A percentile compares a stretch with the other conserved stretches of the same genome.
Evolutionary conservation across 1,284 basidiomycete species (phyloP).

Genomic region (Tilletia indica): DNA sequence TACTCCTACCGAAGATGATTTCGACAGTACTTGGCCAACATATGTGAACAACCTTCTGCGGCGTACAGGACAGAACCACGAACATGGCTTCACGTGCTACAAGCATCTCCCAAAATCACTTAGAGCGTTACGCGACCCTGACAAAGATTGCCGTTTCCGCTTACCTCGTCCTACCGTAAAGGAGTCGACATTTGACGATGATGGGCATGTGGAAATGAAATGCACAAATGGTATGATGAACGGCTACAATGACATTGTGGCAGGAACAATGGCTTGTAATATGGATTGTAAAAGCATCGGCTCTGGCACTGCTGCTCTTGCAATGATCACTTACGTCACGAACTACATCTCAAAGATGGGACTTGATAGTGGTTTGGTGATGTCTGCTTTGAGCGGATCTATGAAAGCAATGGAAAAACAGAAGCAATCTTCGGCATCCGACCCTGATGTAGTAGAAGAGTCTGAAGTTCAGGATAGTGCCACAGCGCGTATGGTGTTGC

Average conservation of each 20-base stretch:
- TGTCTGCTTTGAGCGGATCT: not conserved
- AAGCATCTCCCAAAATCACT: not conserved
- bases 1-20: no score
- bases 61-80: not conserved
- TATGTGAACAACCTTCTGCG: not conserved
- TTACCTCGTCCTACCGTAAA: not conserved
- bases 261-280: not conserved
- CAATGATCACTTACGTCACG: not conserved
- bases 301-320: not conserved
- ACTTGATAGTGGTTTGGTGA: not conserved
- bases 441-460: no score
- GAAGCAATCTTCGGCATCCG: no score
- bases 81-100: constrained; percentile 3
- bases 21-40: no score
- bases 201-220: not conserved
- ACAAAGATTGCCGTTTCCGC: not conserved
- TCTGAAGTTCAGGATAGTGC: no score
- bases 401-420: not conserved
- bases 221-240: not conserved
- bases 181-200: not conserved
- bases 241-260: not conserved
- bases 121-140: not conserved
- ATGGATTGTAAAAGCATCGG: not conserved
- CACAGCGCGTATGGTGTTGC: no score
- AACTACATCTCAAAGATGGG: not conserved